Percentiles rank a stretch among this genome's conserved stretches.
These are phyloP conservation scores for Ormosia emarginata DNA, from an alignment of 306 rosid genomes.

Conservation along the genomic window DNA sequence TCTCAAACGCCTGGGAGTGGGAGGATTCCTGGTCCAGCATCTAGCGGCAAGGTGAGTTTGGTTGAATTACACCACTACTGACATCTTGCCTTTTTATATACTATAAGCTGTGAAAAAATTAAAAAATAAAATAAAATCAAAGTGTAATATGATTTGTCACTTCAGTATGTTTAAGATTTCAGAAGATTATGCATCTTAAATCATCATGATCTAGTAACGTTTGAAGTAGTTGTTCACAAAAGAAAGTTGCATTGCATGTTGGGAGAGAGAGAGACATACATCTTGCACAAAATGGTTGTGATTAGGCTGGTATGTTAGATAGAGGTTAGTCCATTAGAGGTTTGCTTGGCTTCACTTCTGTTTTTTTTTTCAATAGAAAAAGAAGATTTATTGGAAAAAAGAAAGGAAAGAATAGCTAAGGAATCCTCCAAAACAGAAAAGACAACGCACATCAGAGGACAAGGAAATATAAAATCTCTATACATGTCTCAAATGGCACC, in stretches of 20 bases:
- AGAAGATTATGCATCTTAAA: background rate
- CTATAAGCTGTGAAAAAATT: too few species aligned
- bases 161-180: background rate
- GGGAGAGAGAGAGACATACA: background rate
- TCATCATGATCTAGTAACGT: background rate
- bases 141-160: background rate
- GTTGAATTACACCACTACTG: background rate
- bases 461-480: background rate
- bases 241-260: background rate
- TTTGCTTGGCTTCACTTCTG: background rate
- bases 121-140: background rate
- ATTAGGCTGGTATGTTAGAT: background rate
- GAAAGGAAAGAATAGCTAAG: background rate
- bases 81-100: too few species aligned
- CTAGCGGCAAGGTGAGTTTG: slow-evolving; percentile 64
- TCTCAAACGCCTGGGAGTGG: slow-evolving; percentile 39
- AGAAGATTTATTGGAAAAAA: background rate
- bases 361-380: background rate
- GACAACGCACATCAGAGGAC: background rate
- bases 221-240: background rate
- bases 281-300: background rate
- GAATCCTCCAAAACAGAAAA: background rate
- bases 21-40: slow-evolving; percentile 36
- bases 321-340: background rate
- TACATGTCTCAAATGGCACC: background rate